Base-by-base conservation (phyloP, 1,284 basidiomycete genomes). In the Singerocomus inundabilis region DNA sequence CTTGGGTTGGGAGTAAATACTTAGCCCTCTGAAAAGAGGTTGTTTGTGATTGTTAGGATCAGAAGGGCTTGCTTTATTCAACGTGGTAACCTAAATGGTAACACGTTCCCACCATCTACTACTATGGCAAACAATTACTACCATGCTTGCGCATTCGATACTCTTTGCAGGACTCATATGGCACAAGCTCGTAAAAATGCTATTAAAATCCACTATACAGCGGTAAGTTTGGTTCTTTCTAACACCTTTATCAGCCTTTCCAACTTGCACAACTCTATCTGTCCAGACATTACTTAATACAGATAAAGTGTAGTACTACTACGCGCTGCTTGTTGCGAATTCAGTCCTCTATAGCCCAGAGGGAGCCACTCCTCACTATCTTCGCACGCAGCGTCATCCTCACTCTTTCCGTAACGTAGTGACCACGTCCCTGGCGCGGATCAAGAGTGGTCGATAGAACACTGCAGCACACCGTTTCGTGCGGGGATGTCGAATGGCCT, bases 381-480 rank as follows among this genome's bases (percentile, higher is more conserved):
- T 29, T 76, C 72, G 82, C 82, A 86, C 6, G 70, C 67, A 18
- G 37, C 62, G 1, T 70, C 59, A 16, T 67, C 59, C 18, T 67
- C 53, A 16, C 70, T 15, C 24, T 42, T 63, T 31, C 60, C 57
- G 29, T 59, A 4, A 10, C 21, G 54, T 67, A 64, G 51, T 70
- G 48, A 30, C 48, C 42, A 30, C 28, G 45, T 16, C 51, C 61
- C 12, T 62, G 62, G 25, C 67, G 68, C 33, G 84, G 82, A 60
- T 79, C 73, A 34, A 86, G 70, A 24, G 86, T 59, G 46, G 67
- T 69, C 42, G 73, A 66, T 30, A 88, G 57, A 25, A 80, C 67
- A 62, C 21, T 88, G 85, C 21, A 80, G 65, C 21, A 77, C 86
- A 16, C 85, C 86, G 57, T 89, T 88, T 31, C 78, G 64, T 7